A percentile compares a stretch with the other conserved stretches of the same genome.
Evolutionary conservation across 805 yeast species (phyloP).

Genomic region (Zygosaccharomyces siamensis): DNA sequence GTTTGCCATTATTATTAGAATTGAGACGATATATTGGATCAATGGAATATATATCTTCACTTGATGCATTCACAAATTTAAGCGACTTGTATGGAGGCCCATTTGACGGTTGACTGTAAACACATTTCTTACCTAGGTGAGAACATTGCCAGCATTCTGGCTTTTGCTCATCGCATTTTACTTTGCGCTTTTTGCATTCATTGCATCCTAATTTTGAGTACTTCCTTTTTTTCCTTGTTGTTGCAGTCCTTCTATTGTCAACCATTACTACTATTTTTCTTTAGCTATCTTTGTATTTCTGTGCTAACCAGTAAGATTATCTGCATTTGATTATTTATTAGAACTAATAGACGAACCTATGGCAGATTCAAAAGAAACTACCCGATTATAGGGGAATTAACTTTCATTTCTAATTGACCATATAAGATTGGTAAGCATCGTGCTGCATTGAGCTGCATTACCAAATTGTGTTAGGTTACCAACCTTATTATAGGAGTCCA

Average conservation of each 20-base stretch:
- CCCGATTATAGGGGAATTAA: neutral
- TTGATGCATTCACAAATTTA: slow-evolving; percentile 2
- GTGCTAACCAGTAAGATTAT: neutral
- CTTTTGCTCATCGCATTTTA: slow-evolving; percentile 15
- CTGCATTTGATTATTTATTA: neutral
- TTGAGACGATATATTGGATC: neutral
- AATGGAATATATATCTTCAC: neutral
- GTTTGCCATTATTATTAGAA: neutral
- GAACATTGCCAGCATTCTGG: slow-evolving; percentile 13
- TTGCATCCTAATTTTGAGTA: slow-evolving; percentile 13
- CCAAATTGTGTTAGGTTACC: no score
- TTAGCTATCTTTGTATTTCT: neutral
- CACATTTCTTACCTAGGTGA: slow-evolving; percentile 11
- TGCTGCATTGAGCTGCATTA: no score
- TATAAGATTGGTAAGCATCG: neutral
- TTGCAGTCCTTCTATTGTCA: neutral
- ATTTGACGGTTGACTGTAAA: neutral
- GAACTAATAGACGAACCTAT: neutral
- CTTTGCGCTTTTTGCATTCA: slow-evolving; percentile 17
- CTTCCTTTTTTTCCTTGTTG: slow-evolving; percentile 5
- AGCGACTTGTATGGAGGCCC: slow-evolving; percentile 2
- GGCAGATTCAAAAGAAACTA: neutral
- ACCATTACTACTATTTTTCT: neutral
- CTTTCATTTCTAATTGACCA: neutral
- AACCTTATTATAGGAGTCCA: no score